These are phyloP conservation scores for Dioszegia aurantiaca DNA, from an alignment of 768 basidiomycete genomes.

Conservation along the genomic window DNA sequence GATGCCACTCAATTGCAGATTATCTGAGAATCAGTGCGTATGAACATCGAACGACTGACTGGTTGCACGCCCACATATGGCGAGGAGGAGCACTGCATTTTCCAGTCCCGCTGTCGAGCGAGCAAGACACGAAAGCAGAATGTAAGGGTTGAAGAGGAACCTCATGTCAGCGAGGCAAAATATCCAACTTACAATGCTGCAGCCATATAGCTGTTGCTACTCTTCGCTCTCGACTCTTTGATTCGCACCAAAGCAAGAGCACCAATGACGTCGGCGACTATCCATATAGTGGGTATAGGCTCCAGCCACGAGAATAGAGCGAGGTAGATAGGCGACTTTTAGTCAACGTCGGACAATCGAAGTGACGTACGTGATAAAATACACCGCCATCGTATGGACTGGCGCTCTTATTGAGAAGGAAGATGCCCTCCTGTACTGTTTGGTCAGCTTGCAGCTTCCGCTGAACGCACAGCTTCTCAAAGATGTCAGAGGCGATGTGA, in stretches of 20 bases:
- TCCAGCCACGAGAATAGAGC: conserved; percentile 70
- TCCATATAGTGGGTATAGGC: conserved; percentile 64
- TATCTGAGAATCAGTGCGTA: not conserved
- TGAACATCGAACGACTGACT: conserved; percentile 56
- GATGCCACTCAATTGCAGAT: not conserved
- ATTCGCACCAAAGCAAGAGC: conserved; percentile 56
- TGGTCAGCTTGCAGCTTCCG: conserved; percentile 16
- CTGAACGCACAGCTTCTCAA: conserved; percentile 65
- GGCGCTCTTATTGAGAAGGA: conserved; percentile 69
- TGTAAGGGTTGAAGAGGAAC: conserved; percentile 86
- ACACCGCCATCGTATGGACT: conserved; percentile 84
- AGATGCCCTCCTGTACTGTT: conserved; percentile 84
- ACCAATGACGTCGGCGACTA: conserved; percentile 63
- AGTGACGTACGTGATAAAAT: conserved; percentile 75
- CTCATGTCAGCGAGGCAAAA: conserved; percentile 54
- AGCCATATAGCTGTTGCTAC: conserved; percentile 56
- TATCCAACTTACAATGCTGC: conserved; percentile 62
- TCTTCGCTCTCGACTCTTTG: conserved; percentile 50
- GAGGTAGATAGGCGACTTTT: conserved; percentile 76
- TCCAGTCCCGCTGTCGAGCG: conserved; percentile 79
- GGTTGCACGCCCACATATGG: conserved; percentile 68
- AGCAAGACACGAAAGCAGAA: conserved; percentile 73
- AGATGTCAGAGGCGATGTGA: conserved; percentile 77
- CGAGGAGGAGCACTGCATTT: conserved; percentile 66
- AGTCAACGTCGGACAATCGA: not conserved